Percentiles rank a stretch among this genome's conserved stretches.
These are phyloP conservation scores for Paecilomyces fulvus DNA, from an alignment of 2,329 filamentous ascomycete species.

Conservation along the genomic window DNA sequence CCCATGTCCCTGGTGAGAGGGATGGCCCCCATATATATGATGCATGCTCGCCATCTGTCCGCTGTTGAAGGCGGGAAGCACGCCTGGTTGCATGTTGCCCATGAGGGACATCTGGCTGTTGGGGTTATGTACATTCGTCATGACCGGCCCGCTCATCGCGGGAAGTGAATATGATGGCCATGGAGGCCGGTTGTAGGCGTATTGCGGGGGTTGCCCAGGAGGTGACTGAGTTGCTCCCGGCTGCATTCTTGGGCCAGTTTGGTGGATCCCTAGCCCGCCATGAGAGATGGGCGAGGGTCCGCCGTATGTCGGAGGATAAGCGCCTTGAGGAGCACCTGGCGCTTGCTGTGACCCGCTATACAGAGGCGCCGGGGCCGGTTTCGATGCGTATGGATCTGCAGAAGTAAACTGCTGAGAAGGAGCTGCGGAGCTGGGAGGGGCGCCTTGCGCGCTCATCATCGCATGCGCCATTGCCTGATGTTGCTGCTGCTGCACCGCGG, in stretches of 20 bases:
- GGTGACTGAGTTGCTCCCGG: slow-evolving; percentile 45
- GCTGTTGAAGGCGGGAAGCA: slow-evolving; percentile 53
- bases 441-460: slow-evolving; percentile 43
- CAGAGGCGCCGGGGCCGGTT: slow-evolving; percentile 43
- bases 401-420: slow-evolving; percentile 46
- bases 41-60: slow-evolving; percentile 50
- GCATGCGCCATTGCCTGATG: slow-evolving; percentile 33
- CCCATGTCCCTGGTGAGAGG: slow-evolving; percentile 47
- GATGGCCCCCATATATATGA: slow-evolving; percentile 51
- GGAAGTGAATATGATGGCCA: slow-evolving; percentile 51
- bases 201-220: slow-evolving; percentile 26
- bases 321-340: slow-evolving; percentile 43
- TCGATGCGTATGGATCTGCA: slow-evolving; percentile 53
- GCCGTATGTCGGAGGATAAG: slow-evolving; percentile 28
- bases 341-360: slow-evolving; percentile 33
- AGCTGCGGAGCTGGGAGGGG: slow-evolving; percentile 13
- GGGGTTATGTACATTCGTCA: slow-evolving; percentile 71
- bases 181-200: slow-evolving; percentile 33
- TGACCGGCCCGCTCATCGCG: slow-evolving; percentile 57
- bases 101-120: slow-evolving; percentile 64
- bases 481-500: slow-evolving; percentile 18
- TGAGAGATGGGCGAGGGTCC: slow-evolving; percentile 29
- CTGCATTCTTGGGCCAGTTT: slow-evolving; percentile 40
- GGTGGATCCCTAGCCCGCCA: slow-evolving; percentile 22
- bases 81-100: slow-evolving; percentile 47